Base-by-base conservation (phyloP, 192 early-diverging fungal species). In the Mortierella antarctica region DNA sequence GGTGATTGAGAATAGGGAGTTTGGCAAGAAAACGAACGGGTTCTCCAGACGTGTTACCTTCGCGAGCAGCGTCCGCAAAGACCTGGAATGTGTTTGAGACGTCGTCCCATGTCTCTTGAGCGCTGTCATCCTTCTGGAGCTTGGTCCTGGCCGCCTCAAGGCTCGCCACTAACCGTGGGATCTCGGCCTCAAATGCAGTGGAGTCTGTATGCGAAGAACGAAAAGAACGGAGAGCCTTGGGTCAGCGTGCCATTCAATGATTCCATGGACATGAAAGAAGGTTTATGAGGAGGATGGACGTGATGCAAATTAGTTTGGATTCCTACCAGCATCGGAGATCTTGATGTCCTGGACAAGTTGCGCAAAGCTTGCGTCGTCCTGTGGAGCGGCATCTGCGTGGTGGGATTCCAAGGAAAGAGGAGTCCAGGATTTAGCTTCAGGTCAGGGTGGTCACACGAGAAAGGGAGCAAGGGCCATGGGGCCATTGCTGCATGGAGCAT, bases 1-100 rank as follows among this genome's bases (percentile, higher is more conserved):
- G 42, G 23, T 20, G 31, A 8, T 20, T 54, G 20, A 42, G 39
- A 40, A 59, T 31, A 21, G 20, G 54, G 31, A 31, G 54, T 53
- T 20, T 18, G 15, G 52, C 10, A 2, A 12, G 52, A 14, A 53
- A 53, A 20, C 4, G 13, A 53, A 20, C n/a, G 13, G 6, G 52
- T 14, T 20, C 31, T 31, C 31, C 10, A 10, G 18, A 13, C 15
- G 54, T 58, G 11, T 48, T 62, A 83, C 84, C 84, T 71, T 67
- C 66, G 63, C 68, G 69, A 12, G 84, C 82, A 31, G 76, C 65
- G 49, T 83, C 77, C 17, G 82, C 84, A 47, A 73, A 73, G 54
- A 64, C 61, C 51, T 85, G 70, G 49, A 73, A 82, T 9, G 51
- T 20, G 44, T 79, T 76, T 31, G 67, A 55, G 12, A 83, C 80